phyloP scores from a whole-genome alignment of 1,139 yeast species.

The Arxiozyma slooffiae region DNA sequence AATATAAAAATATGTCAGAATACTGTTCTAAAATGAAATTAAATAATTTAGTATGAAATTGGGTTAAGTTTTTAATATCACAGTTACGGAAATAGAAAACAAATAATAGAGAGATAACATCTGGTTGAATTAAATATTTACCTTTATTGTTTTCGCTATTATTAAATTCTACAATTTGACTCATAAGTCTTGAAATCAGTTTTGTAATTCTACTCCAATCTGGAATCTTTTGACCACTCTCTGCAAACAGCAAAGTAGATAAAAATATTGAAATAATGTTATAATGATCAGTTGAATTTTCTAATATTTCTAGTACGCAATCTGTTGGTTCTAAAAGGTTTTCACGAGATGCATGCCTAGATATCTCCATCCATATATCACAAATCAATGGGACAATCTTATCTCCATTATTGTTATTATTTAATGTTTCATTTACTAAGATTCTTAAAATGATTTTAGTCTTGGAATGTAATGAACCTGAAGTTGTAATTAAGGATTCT shows the following conservation, averaged over 20 bases:
- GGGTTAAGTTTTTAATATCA: constrained; percentile 42
- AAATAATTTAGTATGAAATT: constrained; percentile 38
- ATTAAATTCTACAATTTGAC: constrained; percentile 7
- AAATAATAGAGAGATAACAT: constrained; percentile 31
- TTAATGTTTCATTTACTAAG: constrained; percentile 36
- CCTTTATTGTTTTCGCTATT: not conserved
- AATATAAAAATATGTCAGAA: constrained; percentile 37
- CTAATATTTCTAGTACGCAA: constrained; percentile 31
- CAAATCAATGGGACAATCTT: constrained; percentile 39
- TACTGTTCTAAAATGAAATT: constrained; percentile 32
- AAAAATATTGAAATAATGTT: constrained; percentile 26
- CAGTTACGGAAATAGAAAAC: constrained; percentile 50
- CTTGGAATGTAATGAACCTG: constrained; percentile 66
- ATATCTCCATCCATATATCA: constrained; percentile 50
- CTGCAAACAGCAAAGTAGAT: constrained; percentile 48
- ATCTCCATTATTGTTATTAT: constrained; percentile 13
- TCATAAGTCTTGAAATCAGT: constrained; percentile 9
- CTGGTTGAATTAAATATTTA: constrained; percentile 17
- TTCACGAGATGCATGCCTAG: constrained; percentile 52
- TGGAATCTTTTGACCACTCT: constrained; percentile 53
- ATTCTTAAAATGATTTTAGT: constrained; percentile 41
- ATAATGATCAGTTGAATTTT: constrained; percentile 13
- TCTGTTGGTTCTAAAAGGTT: constrained; percentile 42
- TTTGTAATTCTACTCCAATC: constrained; percentile 29
- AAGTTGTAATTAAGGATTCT: constrained; percentile 68